phyloP scores from a whole-genome alignment of 129 eudicot species.

The Flaveria bidentis region DNA sequence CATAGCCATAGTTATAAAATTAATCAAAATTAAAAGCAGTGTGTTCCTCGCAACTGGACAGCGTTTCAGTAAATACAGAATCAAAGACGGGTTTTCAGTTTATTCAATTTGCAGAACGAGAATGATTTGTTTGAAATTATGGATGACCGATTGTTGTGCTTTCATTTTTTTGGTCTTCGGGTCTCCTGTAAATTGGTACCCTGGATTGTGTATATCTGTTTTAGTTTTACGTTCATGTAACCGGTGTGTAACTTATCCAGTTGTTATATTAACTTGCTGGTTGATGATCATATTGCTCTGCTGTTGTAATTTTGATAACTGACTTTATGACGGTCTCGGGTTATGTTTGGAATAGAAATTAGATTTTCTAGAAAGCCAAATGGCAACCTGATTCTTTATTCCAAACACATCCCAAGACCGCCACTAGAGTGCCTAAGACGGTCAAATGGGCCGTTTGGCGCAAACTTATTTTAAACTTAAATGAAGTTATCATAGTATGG shows the following conservation, averaged over 20 bases:
- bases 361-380: no score
- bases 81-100: constrained; percentile 40
- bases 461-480: no score
- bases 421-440: no score
- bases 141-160: constrained; percentile 21
- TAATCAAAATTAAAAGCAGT: constrained; percentile 23
- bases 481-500: no score
- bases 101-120: constrained; percentile 32
- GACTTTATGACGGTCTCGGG: no score
- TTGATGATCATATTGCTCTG: constrained; percentile 2
- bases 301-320: not conserved
- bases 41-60: constrained; percentile 34
- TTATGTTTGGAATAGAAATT: no score
- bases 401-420: no score
- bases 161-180: constrained; percentile 14
- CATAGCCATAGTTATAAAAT: constrained; percentile 39
- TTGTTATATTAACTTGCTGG: constrained; percentile 19
- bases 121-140: constrained; percentile 38
- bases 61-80: constrained; percentile 41
- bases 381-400: no score
- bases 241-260: constrained; percentile 33
- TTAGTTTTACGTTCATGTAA: constrained; percentile 28
- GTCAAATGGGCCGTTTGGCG: no score
- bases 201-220: constrained; percentile 35
- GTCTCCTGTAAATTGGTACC: constrained; percentile 36